Evolutionary conservation across 257 asterid species (phyloP).

Genomic region (Craterostigma plantagineum): DNA sequence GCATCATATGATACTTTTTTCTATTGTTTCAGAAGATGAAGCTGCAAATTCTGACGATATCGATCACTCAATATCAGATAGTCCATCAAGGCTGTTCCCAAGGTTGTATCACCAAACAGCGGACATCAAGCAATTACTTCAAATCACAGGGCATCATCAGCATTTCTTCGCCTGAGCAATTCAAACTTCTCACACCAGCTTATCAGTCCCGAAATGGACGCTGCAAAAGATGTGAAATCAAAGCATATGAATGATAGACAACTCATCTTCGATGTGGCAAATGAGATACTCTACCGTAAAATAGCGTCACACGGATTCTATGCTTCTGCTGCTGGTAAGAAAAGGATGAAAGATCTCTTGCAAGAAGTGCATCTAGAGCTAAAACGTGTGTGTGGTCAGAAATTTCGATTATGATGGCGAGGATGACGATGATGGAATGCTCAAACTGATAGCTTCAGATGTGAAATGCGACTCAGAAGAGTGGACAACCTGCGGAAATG

Average conservation of each 20-base stretch:
- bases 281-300: constrained; percentile 44
- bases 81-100: too few relatives aligned
- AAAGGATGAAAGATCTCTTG: constrained; percentile 20
- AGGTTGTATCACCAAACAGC: too few relatives aligned
- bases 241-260: constrained; percentile 31
- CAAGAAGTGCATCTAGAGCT: constrained; percentile 37
- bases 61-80: too few relatives aligned
- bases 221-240: constrained; percentile 1
- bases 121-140: too few relatives aligned
- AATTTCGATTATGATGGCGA: too few relatives aligned
- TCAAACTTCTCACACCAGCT: too few relatives aligned
- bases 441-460: constrained; percentile 8
- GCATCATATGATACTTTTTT: too few relatives aligned
- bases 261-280: constrained; percentile 33
- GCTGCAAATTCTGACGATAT: too few relatives aligned
- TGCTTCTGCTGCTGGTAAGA: constrained; percentile 13
- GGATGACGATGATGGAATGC: constrained; percentile 5
- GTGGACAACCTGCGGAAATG: constrained; percentile 29
- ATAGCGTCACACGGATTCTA: constrained; percentile 17
- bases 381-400: constrained; percentile 16
- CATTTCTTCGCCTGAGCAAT: too few relatives aligned
- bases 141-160: too few relatives aligned
- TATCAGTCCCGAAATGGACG: too few relatives aligned
- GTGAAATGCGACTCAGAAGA: constrained; percentile 34
- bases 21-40: too few relatives aligned